phyloP scores from a whole-genome alignment of 768 basidiomycete genomes.

The Panaeolus cyanescens region DNA sequence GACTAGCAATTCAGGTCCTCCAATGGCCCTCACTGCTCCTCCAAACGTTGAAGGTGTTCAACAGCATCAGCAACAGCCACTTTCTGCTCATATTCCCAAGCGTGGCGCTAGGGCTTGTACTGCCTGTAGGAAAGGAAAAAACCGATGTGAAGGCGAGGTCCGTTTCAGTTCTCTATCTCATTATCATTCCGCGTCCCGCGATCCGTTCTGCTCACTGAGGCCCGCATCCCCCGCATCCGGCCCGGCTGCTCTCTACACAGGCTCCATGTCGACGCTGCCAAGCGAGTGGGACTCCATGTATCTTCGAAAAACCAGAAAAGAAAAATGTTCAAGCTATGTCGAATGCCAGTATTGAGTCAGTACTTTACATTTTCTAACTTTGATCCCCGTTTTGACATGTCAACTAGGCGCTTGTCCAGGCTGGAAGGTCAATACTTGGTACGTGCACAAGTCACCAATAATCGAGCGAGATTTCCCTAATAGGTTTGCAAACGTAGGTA shows the following conservation, averaged over 20 bases:
- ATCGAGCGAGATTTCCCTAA: background rate
- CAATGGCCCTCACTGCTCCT: slow-evolving; percentile 25
- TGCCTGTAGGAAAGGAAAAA: slow-evolving; percentile 89
- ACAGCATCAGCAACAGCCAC: slow-evolving; percentile 29
- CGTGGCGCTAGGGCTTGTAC: slow-evolving; percentile 89
- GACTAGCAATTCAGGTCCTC: slow-evolving; percentile 25
- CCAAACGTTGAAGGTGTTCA: slow-evolving; percentile 36
- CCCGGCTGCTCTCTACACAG: slow-evolving; percentile 63
- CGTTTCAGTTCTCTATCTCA: slow-evolving; percentile 31
- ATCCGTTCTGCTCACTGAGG: slow-evolving; percentile 57
- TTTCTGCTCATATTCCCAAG: slow-evolving; percentile 75
- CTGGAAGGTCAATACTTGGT: slow-evolving; percentile 88
- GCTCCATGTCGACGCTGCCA: slow-evolving; percentile 91
- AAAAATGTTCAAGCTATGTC: slow-evolving; percentile 65
- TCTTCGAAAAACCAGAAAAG: slow-evolving; percentile 93
- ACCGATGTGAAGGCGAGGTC: slow-evolving; percentile 92
- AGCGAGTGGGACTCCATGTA: slow-evolving; percentile 74
- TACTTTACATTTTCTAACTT: slow-evolving; percentile 16
- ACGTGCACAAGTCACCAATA: slow-evolving; percentile 18
- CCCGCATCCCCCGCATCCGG: slow-evolving; percentile 72
- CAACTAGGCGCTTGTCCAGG: slow-evolving; percentile 71
- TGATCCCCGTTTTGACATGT: slow-evolving; percentile 20
- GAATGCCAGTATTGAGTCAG: slow-evolving; percentile 74
- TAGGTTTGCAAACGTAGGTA: slow-evolving; percentile 46
- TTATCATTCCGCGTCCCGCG: slow-evolving; percentile 26